Conservation (phyloP, 2,329 filamentous ascomycete genomes). For the Nigrospora sphaerica region DNA sequence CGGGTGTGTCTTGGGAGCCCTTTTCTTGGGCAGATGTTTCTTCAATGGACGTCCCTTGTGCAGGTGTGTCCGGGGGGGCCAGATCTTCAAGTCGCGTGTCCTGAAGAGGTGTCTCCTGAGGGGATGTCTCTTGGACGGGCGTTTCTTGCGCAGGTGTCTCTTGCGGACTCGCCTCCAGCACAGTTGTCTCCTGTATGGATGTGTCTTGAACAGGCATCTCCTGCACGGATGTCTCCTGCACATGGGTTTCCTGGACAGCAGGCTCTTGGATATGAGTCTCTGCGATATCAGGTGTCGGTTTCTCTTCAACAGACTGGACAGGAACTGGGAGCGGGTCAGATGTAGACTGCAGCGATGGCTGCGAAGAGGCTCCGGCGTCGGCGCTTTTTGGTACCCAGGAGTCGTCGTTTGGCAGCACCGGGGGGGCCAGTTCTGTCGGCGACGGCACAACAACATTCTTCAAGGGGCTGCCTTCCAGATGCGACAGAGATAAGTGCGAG, state of each 20-base stretch:
- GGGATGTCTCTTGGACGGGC: no score
- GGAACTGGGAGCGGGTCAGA: conserved; percentile 5
- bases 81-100: no score
- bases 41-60: no score
- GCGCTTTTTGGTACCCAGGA: neutral
- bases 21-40: no score
- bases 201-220: neutral
- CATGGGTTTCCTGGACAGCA: neutral
- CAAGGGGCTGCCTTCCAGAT: conserved; percentile 43
- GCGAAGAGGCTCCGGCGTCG: conserved; percentile 5
- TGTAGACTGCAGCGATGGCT: neutral
- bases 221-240: neutral
- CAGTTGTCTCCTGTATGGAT: neutral
- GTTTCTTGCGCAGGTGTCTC: no score
- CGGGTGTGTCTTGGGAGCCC: no score
- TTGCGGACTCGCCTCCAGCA: no score
- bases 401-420: conserved; percentile 9
- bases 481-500: conserved; percentile 16
- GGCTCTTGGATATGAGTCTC: neutral
- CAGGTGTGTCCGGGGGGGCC: no score
- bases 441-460: conserved; percentile 44
- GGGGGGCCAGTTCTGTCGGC: conserved; percentile 28
- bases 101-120: no score
- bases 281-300: neutral
- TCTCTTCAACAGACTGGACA: conserved; percentile 1